Base-by-base conservation (phyloP, 306 rosid species). In the Leucaena leucocephala region DNA sequence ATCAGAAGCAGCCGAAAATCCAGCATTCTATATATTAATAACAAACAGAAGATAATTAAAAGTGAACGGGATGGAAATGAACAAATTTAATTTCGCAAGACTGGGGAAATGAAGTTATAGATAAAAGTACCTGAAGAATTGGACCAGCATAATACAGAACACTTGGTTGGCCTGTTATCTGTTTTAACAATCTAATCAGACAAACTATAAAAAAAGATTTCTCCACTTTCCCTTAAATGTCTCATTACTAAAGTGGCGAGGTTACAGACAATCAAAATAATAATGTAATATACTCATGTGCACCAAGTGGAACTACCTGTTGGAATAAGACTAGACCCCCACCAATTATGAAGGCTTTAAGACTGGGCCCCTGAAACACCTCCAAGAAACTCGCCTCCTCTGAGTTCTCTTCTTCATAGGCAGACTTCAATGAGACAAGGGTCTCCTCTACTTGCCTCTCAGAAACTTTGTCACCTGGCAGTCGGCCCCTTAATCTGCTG, bases 141-240 rank as follows among this genome's bases (percentile, higher is more conserved):
- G 92, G 75, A 65, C 98, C 98, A 4, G 98, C 98, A 78, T 95
- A 95, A 83, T 92, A 95, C 67, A 95, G 83, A 74, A 95, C 98
- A 88, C 98, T 95, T 48, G 98, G 98, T 78, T 95, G 98, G 72
- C 98, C 98, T 65, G 98, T 95, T 86, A 95, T 95, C 98, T 95
- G 91, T 81, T 76, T 85, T 58, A 76, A 79, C 77, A 82, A 84
- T 78, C 71, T 63, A 80, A 81, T 86, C 90, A 82, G 85, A 76
- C 54, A 71, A 84, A 59, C 43, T 19, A 49, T 17, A 63, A 36
- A 27, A 27, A 75, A 59, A 62, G 7, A 38, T 70, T 50, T 76
- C 66, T 83, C 86, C 81, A 78, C 61, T 80, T 77, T 73, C 81
- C 69, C 82, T 82, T 67, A 66, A 22, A 45, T 72, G 72, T 67